Evolutionary conservation across 2,329 filamentous ascomycete genomes (phyloP).

Genomic region (Penicillium aurantiogriseum): DNA sequence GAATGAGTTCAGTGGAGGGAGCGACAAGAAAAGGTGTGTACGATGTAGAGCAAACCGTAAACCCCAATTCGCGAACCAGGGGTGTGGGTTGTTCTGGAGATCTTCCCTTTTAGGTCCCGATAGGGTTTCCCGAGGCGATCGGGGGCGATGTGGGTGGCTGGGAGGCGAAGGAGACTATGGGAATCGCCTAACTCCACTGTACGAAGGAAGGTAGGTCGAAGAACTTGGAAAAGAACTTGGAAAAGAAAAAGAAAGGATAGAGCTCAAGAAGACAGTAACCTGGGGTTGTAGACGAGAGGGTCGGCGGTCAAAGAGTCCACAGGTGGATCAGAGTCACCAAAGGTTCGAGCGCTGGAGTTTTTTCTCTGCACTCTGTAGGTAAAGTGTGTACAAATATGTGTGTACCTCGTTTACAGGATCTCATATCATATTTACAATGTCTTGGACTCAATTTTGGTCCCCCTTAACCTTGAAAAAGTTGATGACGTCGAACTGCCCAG

Average conservation of each 20-base stretch:
- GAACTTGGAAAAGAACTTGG: background rate
- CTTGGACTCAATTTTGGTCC: too few species aligned
- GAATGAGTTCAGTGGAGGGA: background rate
- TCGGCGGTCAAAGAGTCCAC: conserved; percentile 8
- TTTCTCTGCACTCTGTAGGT: background rate
- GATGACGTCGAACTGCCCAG: conserved; percentile 2
- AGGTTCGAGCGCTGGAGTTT: background rate
- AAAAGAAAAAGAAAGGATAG: background rate
- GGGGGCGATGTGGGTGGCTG: background rate
- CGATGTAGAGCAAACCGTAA: background rate
- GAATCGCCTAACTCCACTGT: background rate
- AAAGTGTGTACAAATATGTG: background rate
- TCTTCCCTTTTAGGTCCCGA: background rate
- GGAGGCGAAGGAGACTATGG: conserved; percentile 1
- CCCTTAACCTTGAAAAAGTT: background rate
- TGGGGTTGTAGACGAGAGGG: background rate
- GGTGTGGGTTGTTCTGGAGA: background rate
- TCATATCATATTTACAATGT: background rate
- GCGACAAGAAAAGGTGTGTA: background rate
- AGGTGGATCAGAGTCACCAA: conserved; percentile 15
- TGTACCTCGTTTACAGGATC: background rate
- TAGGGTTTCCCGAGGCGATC: conserved; percentile 4
- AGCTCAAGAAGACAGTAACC: background rate
- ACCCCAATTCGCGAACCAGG: conserved; percentile 4
- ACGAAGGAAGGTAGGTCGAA: background rate